Evolutionary conservation across 2,329 filamentous ascomycete species (phyloP).

Genomic region (Fusarium keratoplasticum): DNA sequence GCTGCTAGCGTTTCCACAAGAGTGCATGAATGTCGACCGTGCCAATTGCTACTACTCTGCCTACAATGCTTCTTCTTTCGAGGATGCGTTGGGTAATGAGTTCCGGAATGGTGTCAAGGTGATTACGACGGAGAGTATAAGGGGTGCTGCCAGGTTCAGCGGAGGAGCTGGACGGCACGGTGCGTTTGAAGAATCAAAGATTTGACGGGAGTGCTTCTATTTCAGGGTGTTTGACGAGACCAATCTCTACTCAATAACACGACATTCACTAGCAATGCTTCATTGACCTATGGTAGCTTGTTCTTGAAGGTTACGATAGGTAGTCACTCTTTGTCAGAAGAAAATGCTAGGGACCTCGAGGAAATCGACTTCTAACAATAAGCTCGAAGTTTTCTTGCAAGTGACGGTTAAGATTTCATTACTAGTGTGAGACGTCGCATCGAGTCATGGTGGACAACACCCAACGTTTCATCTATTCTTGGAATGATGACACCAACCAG

Average conservation of each 20-base stretch:
- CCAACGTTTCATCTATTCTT: background rate
- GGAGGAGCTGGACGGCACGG: slow-evolving; percentile 17
- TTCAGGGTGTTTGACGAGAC: background rate
- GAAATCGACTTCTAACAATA: background rate
- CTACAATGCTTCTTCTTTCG: slow-evolving; percentile 60
- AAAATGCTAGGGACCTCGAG: too few relatives aligned
- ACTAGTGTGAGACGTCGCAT: background rate
- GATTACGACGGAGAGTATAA: slow-evolving; percentile 56
- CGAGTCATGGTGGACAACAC: background rate
- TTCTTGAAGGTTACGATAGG: background rate
- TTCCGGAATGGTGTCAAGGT: slow-evolving; percentile 57
- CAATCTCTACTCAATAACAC: background rate
- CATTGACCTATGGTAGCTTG: background rate
- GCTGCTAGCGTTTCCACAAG: slow-evolving; percentile 62
- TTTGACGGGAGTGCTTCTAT: background rate
- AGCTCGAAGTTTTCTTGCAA: background rate
- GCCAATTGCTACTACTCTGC: slow-evolving; percentile 61
- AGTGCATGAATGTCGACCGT: slow-evolving; percentile 64
- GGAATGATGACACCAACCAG: background rate
- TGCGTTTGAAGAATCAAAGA: background rate
- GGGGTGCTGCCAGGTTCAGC: slow-evolving; percentile 29
- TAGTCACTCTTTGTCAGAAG: background rate
- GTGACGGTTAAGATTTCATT: background rate
- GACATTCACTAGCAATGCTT: background rate
- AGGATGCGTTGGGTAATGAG: slow-evolving; percentile 62